Conservation (phyloP, 2,329 filamentous ascomycete species). For the Clonostachys sp. region DNA sequence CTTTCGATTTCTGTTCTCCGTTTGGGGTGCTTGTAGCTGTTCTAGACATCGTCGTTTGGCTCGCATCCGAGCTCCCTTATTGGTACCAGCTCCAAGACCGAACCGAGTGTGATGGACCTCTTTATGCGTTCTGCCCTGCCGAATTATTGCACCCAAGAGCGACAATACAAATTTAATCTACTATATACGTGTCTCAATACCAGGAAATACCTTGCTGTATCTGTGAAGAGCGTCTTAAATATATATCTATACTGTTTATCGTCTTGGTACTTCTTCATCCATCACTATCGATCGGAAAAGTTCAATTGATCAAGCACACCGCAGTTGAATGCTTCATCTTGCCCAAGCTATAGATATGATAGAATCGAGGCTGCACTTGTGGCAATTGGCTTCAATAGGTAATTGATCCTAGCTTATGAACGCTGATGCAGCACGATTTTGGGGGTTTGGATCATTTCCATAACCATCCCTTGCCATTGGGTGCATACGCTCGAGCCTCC, state of each 20-base stretch:
- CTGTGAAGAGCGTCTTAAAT: too few species aligned
- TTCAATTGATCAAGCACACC: too few species aligned
- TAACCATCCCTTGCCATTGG: conserved; percentile 15
- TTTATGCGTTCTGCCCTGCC: too few species aligned
- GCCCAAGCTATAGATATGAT: neutral
- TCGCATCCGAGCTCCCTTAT: neutral
- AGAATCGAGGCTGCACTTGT: neutral
- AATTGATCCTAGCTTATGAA: neutral
- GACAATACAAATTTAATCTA: too few species aligned
- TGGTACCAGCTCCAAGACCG: neutral
- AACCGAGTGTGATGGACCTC: neutral
- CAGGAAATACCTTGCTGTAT: too few species aligned
- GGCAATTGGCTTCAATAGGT: neutral
- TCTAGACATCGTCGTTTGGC: neutral
- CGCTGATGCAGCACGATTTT: too few species aligned
- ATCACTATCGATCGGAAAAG: too few species aligned
- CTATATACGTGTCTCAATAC: too few species aligned
- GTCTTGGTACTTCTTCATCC: too few species aligned
- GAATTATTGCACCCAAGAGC: too few species aligned
- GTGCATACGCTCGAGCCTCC: conserved; percentile 9
- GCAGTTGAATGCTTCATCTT: neutral
- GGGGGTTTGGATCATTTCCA: conserved; percentile 9
- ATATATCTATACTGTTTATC: too few species aligned
- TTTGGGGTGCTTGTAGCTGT: conserved; percentile 5
- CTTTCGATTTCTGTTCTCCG: conserved; percentile 14